A percentile compares a stretch with the other conserved stretches of the same genome.
These are phyloP conservation scores for Fraxinus angustifolia DNA, from an alignment of 305 asterid genomes.

Conservation along the genomic window DNA sequence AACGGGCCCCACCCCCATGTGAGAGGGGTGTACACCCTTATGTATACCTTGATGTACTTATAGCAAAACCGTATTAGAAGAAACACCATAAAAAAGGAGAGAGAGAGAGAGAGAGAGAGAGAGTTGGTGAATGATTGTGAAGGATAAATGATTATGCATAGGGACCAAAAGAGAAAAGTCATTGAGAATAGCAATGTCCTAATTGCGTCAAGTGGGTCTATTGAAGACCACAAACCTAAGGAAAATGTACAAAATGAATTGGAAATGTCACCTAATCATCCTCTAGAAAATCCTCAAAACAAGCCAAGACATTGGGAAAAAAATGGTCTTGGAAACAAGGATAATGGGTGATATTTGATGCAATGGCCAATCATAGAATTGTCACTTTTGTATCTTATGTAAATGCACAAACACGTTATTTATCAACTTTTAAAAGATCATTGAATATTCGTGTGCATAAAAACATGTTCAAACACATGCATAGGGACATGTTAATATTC, in stretches of 20 bases:
- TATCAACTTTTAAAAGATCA: constrained; percentile 18
- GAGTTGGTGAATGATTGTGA: constrained; percentile 13
- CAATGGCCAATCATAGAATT: constrained; percentile 27
- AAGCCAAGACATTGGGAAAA: constrained; percentile 3
- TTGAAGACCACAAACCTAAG: constrained; percentile 2
- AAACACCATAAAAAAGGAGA: not conserved
- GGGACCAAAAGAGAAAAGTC: constrained; percentile 36
- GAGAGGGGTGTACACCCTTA: too few relatives aligned
- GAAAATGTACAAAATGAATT: not conserved
- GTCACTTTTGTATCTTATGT: not conserved
- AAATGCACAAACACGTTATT: not conserved
- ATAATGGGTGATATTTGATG: constrained; percentile 21
- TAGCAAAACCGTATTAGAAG: too few relatives aligned
- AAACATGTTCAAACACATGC: not conserved
- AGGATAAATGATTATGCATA: not conserved
- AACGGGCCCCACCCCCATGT: too few relatives aligned
- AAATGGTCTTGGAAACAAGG: not conserved
- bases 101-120: not conserved
- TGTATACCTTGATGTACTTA: too few relatives aligned
- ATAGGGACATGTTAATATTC: not conserved
- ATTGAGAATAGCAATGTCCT: constrained; percentile 31
- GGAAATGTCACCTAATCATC: constrained; percentile 15
- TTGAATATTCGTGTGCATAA: not conserved
- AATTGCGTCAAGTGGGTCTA: constrained; percentile 35
- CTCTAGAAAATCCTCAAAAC: not conserved